These are phyloP conservation scores for Penicillium brasilianum DNA, from an alignment of 2,329 filamentous ascomycete species.

Conservation along the genomic window DNA sequence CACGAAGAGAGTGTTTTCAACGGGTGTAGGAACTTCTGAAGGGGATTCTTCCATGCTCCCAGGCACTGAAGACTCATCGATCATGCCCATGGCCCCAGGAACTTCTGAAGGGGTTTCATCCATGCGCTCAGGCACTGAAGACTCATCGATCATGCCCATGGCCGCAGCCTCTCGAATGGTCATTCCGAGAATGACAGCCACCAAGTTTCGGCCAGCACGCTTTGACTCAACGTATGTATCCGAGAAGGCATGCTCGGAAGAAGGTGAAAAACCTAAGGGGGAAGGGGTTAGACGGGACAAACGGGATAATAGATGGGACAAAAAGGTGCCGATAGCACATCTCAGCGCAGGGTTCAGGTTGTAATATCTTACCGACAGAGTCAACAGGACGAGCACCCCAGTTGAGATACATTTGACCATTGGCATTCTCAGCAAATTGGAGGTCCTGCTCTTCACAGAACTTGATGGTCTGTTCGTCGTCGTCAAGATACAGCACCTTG, in stretches of 20 bases:
- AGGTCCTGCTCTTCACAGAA: constrained; percentile 62
- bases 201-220: constrained; percentile 59
- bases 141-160: constrained; percentile 56
- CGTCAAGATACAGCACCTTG: constrained; percentile 60
- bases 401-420: constrained; percentile 58
- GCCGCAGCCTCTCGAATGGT: constrained; percentile 57
- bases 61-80: constrained; percentile 50
- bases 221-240: constrained; percentile 63
- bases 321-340: background rate
- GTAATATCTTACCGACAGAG: constrained; percentile 49
- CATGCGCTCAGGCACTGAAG: constrained; percentile 39
- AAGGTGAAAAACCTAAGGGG: constrained; percentile 46
- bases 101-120: too few species aligned
- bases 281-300: background rate
- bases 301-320: background rate
- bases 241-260: constrained; percentile 60
- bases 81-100: constrained; percentile 55
- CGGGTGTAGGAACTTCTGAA: constrained; percentile 22
- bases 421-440: constrained; percentile 52
- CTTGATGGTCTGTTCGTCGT: constrained; percentile 56
- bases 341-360: background rate
- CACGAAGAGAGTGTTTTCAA: constrained; percentile 47
- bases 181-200: constrained; percentile 63
- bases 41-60: constrained; percentile 25
- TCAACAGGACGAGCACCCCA: constrained; percentile 52